Evolutionary conservation across 2,329 filamentous ascomycete species (phyloP).

Genomic region (Aspergillus ruber): DNA sequence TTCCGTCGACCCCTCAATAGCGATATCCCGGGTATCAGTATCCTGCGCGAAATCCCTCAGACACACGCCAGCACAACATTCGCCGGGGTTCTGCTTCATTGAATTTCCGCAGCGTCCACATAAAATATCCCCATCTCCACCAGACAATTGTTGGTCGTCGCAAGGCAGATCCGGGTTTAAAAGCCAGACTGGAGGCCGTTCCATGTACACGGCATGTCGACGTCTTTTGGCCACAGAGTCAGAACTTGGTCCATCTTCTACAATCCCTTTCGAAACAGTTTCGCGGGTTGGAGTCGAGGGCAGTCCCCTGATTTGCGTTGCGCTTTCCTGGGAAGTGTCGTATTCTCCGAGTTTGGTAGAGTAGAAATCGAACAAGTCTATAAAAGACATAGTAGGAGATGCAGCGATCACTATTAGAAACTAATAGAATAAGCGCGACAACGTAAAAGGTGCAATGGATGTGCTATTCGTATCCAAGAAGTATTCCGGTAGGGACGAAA

Average conservation of each 20-base stretch:
- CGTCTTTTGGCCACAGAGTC: constrained; percentile 19
- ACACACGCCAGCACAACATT: background rate
- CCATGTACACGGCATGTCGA: constrained; percentile 26
- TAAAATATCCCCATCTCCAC: background rate
- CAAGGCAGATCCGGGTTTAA: constrained; percentile 5
- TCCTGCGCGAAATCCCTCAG: background rate
- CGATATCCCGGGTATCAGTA: background rate
- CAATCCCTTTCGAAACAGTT: constrained; percentile 6
- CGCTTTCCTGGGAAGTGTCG: no score
- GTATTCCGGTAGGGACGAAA: no score
- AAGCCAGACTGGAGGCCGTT: constrained; percentile 24
- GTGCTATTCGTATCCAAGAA: background rate
- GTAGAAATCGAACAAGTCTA: background rate
- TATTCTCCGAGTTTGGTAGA: background rate
- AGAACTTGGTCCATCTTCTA: constrained; percentile 1
- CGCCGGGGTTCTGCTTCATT: background rate
- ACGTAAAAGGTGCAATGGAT: background rate
- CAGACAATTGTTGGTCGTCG: background rate
- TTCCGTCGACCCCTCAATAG: background rate
- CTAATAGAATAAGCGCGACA: background rate
- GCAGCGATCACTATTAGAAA: background rate
- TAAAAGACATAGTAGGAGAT: background rate
- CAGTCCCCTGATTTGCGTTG: no score
- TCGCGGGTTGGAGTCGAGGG: background rate
- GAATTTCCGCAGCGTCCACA: background rate